Conservation (phyloP, 129 eudicot genomes). For the Saposhnikovia divaricata region DNA sequence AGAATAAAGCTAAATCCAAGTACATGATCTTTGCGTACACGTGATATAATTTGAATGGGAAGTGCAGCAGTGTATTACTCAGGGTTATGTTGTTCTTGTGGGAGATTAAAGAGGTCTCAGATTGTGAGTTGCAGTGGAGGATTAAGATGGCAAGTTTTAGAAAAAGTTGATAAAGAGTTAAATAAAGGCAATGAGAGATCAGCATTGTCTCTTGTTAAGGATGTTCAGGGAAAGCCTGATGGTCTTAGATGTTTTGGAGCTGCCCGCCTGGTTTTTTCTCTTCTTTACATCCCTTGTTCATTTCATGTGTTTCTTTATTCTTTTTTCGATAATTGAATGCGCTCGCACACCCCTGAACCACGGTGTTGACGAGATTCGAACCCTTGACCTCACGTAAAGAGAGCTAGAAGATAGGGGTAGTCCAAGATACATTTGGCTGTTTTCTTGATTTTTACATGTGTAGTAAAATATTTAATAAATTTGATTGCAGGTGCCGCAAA, state of each 20-base stretch:
- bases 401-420: too few species aligned
- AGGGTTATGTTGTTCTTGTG: neutral
- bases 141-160: slow-evolving; percentile 32
- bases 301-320: neutral
- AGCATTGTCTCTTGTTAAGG: slow-evolving; percentile 58
- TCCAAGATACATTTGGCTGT: neutral
- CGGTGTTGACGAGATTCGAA: neutral
- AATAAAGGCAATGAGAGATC: slow-evolving; percentile 67
- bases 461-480: neutral
- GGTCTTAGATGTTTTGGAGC: slow-evolving; percentile 78
- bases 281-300: neutral
- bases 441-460: neutral
- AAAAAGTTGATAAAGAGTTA: slow-evolving; percentile 71
- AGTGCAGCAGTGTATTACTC: neutral
- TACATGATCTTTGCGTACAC: neutral
- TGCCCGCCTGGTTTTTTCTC: slow-evolving; percentile 68
- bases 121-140: slow-evolving; percentile 14
- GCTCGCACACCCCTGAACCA: neutral
- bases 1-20: neutral
- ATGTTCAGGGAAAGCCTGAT: slow-evolving; percentile 50
- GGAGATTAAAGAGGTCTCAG: neutral
- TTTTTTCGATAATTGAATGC: neutral
- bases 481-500: slow-evolving; percentile 75
- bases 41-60: neutral
- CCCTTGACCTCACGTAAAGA: neutral